Evolutionary conservation across 1,139 yeast genomes (phyloP).

Genomic region (Candida sp.): DNA sequence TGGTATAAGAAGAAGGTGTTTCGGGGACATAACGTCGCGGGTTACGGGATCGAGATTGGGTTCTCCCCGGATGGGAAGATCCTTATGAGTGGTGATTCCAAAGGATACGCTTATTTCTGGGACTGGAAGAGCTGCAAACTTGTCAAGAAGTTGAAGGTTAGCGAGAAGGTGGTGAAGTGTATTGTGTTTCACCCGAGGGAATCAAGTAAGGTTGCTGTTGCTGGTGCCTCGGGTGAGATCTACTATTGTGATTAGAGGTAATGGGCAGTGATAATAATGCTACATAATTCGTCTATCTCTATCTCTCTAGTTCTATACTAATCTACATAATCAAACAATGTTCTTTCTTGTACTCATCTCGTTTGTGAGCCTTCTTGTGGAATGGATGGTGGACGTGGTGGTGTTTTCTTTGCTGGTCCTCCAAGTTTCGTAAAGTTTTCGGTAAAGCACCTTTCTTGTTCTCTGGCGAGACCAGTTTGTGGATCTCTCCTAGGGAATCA

Average conservation of each 20-base stretch:
- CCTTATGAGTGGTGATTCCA: conserved; percentile 77
- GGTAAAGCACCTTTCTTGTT: conserved; percentile 7
- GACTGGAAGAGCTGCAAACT: conserved; percentile 77
- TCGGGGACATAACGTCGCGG: conserved; percentile 77
- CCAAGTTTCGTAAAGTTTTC: conserved; percentile 10
- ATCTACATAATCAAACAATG: conserved; percentile 39
- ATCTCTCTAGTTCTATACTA: not conserved
- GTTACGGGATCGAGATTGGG: conserved; percentile 71
- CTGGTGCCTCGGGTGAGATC: conserved; percentile 71
- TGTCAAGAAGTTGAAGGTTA: conserved; percentile 58
- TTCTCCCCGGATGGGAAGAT: conserved; percentile 84
- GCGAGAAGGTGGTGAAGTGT: conserved; percentile 58
- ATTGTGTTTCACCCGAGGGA: conserved; percentile 78
- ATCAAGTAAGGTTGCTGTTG: conserved; percentile 66
- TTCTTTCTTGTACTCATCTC: conserved; percentile 41
- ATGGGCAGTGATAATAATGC: too few species aligned
- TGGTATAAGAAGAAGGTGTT: conserved; percentile 65
- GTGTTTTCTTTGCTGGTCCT: conserved; percentile 13
- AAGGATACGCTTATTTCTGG: conserved; percentile 76
- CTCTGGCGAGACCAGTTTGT: conserved; percentile 8
- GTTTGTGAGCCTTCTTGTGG: conserved; percentile 17
- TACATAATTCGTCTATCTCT: not conserved
- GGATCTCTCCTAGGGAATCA: conserved; percentile 14
- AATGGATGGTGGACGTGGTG: conserved; percentile 15
- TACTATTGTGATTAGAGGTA: conserved; percentile 58